Base-by-base conservation (phyloP, 2,329 filamentous ascomycete species). In the Alternaria angustiovoidea region DNA sequence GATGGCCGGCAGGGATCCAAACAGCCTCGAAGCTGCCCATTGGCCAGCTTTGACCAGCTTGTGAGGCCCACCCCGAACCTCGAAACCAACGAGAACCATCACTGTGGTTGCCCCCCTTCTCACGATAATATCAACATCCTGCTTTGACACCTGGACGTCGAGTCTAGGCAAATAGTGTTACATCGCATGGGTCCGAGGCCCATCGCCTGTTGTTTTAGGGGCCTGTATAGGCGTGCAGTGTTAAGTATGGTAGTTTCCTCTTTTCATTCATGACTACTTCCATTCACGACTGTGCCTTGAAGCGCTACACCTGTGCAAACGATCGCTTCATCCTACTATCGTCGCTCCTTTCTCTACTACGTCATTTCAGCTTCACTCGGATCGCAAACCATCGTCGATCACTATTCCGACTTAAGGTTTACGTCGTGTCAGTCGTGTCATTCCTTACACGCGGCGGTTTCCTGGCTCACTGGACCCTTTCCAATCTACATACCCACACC, bases 201-300 rank as follows among this genome's bases (percentile, higher is more conserved):
- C 43, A 30, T 43, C 20, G 43, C 4, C 48, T 57, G 28, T 56
- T 51, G 39, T 57, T 53, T 38, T 55, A 54, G 51, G 51, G 24
- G 39, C 46, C 46, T 51, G 38, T 44, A 48, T 49, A 49, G 49
- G 48, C 36, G 52, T 32, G 43, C 30, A 42, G 30, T 44, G 43
- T 57, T 62, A 59, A 61, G 54, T 63, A 65, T 63, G 54, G 44
- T 49, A 14, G 26, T 41, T 43, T 64, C 56, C 51, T 46, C 24
- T 38, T 51, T 28, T 39, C 28, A 28, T 47, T 51, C 51, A 28
- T 43, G 43, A 47, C 49, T 42, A 36, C 41, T 54, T 52, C 30
- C 26, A 42, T 54, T 60, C 52, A 34, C 43, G 41, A 55, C 57
- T 54, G 65, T 67, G 64, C 65, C 61, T 69, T 69, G 64, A 69